Evolutionary conservation across 306 rosid species (phyloP).

Genomic region (Dicorynia guianensis): DNA sequence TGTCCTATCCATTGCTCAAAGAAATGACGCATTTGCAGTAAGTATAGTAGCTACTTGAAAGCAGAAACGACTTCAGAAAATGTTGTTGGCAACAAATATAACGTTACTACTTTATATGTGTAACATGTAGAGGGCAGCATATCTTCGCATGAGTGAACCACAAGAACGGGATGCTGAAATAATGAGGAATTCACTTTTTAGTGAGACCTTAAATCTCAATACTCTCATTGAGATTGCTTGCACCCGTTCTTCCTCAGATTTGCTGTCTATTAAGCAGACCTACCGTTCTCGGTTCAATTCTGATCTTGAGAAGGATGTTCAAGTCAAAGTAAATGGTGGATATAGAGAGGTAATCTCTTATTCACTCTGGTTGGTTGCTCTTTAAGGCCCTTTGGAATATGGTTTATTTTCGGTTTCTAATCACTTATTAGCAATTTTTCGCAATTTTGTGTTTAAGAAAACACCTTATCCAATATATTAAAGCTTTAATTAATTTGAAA

Average conservation of each 20-base stretch:
- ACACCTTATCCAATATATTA: no score
- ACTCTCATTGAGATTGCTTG: constrained; percentile 35
- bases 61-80: background rate
- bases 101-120: background rate
- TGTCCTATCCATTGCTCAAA: constrained; percentile 20
- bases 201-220: constrained; percentile 4
- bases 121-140: constrained; percentile 26
- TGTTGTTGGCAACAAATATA: background rate
- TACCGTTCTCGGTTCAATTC: constrained; percentile 25
- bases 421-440: no score
- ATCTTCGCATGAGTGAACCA: constrained; percentile 38
- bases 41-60: constrained; percentile 7
- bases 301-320: constrained; percentile 33
- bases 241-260: constrained; percentile 26
- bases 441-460: no score
- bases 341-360: constrained; percentile 21
- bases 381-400: no score
- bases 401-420: no score
- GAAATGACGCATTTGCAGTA: constrained; percentile 34
- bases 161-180: constrained; percentile 41
- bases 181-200: constrained; percentile 32
- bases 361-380: background rate
- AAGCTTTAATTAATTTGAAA: no score
- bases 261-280: constrained; percentile 33
- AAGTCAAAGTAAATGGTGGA: constrained; percentile 6